Base-by-base conservation (phyloP, 345 rosid species). In the Balakata baccata region DNA sequence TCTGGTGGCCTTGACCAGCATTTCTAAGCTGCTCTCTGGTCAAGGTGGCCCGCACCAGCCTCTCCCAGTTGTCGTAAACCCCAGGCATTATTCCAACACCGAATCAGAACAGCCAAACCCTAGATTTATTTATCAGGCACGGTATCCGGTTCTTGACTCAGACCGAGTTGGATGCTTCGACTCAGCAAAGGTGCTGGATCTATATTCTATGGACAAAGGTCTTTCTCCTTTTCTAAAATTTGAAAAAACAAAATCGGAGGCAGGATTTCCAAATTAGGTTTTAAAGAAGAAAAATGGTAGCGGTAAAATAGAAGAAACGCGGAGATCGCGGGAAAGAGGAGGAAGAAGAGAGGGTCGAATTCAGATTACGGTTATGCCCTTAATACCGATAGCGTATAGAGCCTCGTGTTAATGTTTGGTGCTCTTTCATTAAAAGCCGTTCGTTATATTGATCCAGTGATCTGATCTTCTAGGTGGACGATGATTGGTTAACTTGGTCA, bases 41-140 rank as follows among this genome's bases (percentile, higher is more conserved):
- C 81, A 95, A 77, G 59, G 98, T 88, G 66, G 99, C 96, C 65
- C 98, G 87, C 74, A 92, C 94, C 61, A 92, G 86, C 80, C 98
- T 78, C 56, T 89, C 89, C 99, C 99, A 95, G 68, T 87, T 95
- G 60, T 83, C 78, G 68, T 76, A 66, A 85, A 73, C 90, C 87
- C 90, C 80, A 82, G 87, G 77, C 99, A 94, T 94, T 69, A 75
- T 84, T 60, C 65, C 29, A 5, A 17, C 56, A n/a, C 66, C 45
- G 39, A 39, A 71, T 57, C 59, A 54, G 60, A 77, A 6, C 47
- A 71, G 47, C 61, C 47, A 52, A 73, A 68, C 50, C 57, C 77
- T 72, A 69, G 73, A 61, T 34, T 50, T 39, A 61, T 34, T 50
- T 39, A 72, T 29, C 43, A 61, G 25, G 39, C 57, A 64, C 3